Percentiles rank a stretch among this genome's conserved stretches.
These are phyloP conservation scores for Thelephora terrestris DNA, from an alignment of 1,284 basidiomycete species.

Conservation along the genomic window DNA sequence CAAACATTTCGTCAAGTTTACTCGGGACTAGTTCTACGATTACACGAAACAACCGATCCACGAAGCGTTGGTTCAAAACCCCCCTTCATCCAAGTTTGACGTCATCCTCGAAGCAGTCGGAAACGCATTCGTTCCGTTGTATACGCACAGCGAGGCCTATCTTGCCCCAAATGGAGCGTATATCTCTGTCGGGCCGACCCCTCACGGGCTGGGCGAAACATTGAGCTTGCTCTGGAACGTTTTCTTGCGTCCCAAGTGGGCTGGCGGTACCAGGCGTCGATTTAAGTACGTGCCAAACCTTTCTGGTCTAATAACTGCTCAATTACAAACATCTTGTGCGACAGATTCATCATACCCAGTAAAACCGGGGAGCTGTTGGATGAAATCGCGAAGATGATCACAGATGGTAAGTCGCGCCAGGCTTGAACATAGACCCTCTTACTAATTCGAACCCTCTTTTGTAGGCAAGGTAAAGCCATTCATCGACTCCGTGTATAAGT, in stretches of 20 bases:
- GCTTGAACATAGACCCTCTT: not conserved
- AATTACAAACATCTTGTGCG: conserved; percentile 12
- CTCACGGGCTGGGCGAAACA: conserved; percentile 9
- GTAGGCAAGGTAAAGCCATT: conserved; percentile 43
- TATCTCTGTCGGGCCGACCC: conserved; percentile 32
- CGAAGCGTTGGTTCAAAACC: conserved; percentile 19
- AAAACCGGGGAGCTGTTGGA: conserved; percentile 23
- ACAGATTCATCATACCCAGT: conserved; percentile 22
- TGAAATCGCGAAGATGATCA: conserved; percentile 28
- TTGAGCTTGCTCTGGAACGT: conserved; percentile 13
- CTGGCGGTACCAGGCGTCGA: conserved; percentile 37
- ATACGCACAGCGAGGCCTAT: conserved; percentile 31
- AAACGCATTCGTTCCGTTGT: conserved; percentile 25
- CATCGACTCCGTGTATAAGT: conserved; percentile 51
- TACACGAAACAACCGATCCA: conserved; percentile 27
- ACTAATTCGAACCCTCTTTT: conserved; percentile 1
- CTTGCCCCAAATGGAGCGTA: conserved; percentile 36
- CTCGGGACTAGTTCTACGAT: conserved; percentile 26
- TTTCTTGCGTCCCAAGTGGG: conserved; percentile 26
- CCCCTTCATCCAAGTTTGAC: conserved; percentile 16
- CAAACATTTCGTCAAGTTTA: conserved; percentile 1
- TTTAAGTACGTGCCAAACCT: conserved; percentile 28
- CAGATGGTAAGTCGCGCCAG: conserved; percentile 27
- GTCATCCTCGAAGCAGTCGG: conserved; percentile 22
- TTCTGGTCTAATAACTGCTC: not conserved